Base-by-base conservation (phyloP, 192 early-diverging fungal genomes). In the Haplosporangium gracile region DNA sequence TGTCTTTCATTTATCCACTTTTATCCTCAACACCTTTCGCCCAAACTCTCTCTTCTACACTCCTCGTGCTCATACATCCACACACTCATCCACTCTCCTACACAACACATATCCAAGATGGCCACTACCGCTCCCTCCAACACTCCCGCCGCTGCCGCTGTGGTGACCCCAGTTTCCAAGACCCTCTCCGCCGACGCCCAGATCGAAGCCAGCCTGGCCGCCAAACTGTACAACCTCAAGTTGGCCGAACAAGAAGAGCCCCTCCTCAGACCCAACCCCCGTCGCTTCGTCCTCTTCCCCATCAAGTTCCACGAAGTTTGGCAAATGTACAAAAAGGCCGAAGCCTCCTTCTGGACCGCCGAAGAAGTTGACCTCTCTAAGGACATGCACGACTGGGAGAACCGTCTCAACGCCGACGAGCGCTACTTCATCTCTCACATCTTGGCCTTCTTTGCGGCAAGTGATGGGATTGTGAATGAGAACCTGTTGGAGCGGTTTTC, bases 271-370 rank as follows among this genome's bases (percentile, higher is more conserved):
- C 86, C 93, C 47, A 96, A 95, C 90, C 93, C 94, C 26, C 92
- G 93, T 79, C 94, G 96, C 47, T 96, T 97, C 80, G 95, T 95
- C 49, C 93, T 98, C 78, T 97, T 98, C 88, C 97, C 97, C 36
- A 97, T 97, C 90, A 93, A 96, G 89, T 96, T 96, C 88, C 93
- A 95, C 84, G 96, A 97, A 78, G 93, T 97, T 78, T 98, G 97
- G 97, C 93, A 97, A 78, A 95, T 97, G 93, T 97, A 98, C 94
- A 97, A 98, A 87, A 98, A 98, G 89, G 96, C 96, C 82, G 97
- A 97, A 84, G 97, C 97, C 2, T 97, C 96, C 4, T 97, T 97
- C 91, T 98, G 97, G 97, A 97, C 96, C 2, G 97, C 95, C 24
- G 97, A 98, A 89, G 96, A 98, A 80, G 95, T 97, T 71, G 97